Base-by-base conservation (phyloP, 805 yeast species). In the Ogataea kodamae region DNA sequence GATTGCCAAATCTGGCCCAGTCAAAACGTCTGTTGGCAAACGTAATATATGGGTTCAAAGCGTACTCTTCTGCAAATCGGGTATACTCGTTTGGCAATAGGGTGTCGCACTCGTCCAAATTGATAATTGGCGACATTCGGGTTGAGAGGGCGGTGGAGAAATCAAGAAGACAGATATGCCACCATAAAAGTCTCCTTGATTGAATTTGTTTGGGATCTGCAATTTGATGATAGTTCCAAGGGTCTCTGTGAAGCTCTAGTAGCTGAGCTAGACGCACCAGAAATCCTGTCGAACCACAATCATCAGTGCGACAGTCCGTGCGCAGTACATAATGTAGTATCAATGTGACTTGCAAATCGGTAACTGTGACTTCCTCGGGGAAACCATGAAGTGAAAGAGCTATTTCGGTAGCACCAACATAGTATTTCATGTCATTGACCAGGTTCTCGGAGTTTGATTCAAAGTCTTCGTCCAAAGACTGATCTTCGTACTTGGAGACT, bases 101-200 rank as follows among this genome's bases (percentile, higher is more conserved):
- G 0, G 78, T 78, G 43, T 76, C 78, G 50, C 70, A 72, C 45
- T 75, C 80, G 33, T 67, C 72, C 22, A 62, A 55, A 37, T 61
- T 59, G 39, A 78, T 72, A 20, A 72, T 63, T 1, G 82, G 83
- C 0, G 76, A 68, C 19, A 73, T 52, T 49, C 76, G 67, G 30
- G 71, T 71, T 42, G 76, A 74, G 38, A 74, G 68, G 22, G 80
- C 68, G 6, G 77, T 71, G 39, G 73, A 62, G 3, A 74, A 67
- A 50, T 78, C 85, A 40, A 78, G 54, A 17, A 74, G 73, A 41
- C 76, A 75, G 6, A 78, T 72, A 22, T 75, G 77, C 82, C 82
- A 78, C 82, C 83, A 78, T n/a, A 78, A 50, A 33, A 75, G 50
- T 49, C 83, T 62, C 52, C 79, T 62, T 29, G 68, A 61, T 40